These are phyloP conservation scores for Suhomyces faveliae DNA, from an alignment of 805 yeast species.

Conservation along the genomic window DNA sequence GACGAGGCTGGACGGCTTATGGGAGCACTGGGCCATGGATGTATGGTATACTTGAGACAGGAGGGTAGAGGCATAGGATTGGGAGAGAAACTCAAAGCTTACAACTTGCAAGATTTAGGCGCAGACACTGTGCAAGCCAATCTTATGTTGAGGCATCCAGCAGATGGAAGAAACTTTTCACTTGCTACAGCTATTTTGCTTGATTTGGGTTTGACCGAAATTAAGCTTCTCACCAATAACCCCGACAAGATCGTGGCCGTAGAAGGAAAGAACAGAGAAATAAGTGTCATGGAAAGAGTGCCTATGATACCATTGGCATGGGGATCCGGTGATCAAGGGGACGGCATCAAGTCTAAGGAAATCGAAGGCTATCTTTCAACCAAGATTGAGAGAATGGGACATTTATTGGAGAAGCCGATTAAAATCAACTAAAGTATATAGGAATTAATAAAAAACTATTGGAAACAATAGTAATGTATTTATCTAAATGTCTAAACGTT, in stretches of 20 bases:
- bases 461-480: too few relatives aligned
- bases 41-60: conserved; percentile 92
- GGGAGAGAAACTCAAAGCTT: conserved; percentile 96
- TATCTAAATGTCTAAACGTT: too few relatives aligned
- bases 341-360: conserved; percentile 79
- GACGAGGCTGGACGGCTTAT: conserved; percentile 95
- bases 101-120: conserved; percentile 94
- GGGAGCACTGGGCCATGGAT: conserved; percentile 86
- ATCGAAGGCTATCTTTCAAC: conserved; percentile 92
- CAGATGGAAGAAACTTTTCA: conserved; percentile 93
- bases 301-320: conserved; percentile 98
- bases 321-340: conserved; percentile 38
- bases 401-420: conserved; percentile 58
- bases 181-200: conserved; percentile 89
- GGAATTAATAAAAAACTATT: background rate
- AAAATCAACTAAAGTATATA: conserved; percentile 14
- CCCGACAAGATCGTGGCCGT: conserved; percentile 96
- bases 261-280: conserved; percentile 75
- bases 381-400: conserved; percentile 97
- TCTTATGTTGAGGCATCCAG: conserved; percentile 89
- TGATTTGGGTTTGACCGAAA: conserved; percentile 72
- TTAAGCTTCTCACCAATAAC: conserved; percentile 84
- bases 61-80: conserved; percentile 98
- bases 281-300: conserved; percentile 81
- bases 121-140: conserved; percentile 99